Evolutionary conservation across 2,329 filamentous ascomycete genomes (phyloP), one percentile per base, ranked within the genome.

Genomic region (Trematosphaeria pertusa): DNA sequence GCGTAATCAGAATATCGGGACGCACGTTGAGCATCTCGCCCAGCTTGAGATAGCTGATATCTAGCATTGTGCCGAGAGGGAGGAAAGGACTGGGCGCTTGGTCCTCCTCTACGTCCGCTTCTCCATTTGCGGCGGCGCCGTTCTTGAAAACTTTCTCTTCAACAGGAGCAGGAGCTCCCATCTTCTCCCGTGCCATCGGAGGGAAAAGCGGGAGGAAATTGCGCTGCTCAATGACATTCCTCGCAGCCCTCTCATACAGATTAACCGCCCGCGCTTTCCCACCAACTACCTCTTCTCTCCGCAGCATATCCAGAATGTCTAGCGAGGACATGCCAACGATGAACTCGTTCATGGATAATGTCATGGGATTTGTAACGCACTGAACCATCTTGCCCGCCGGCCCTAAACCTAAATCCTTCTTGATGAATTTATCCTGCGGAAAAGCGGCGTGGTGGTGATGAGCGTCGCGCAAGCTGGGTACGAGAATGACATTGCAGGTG

Each of bases 131-230:
- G n/a, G 9, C 11, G 4, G 36, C 50, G 81, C 59, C 49, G 3
- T 56, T 59, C 84, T 87, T 21, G 86, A 87, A 54, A 90, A 74
- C 56, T 77, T 67, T 69, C 19, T 67, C 64, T 12, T 67, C 61
- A 2, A 75, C 70, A 10, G 59, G 61, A 0, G 69, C 62, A 15
- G 63, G 62, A 7, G 55, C 50, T 1, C 87, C 85, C 44, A 96
- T 73, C 52, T 80, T 83, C 46, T 83, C 79, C 37, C 91, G 81
- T 39, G 88, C 85, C 10, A 86, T 81, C 0, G 93, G 86, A 5
- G 94, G 94, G 65, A 92, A 97, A 1, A 97, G 74, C 0, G 94
- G 94, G 62, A 91, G 91, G 72, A 92, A 97, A 65, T 94, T 91
- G 5, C 92, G 80, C 74, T 97, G 94, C 72, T 96, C 88, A 46